Percentiles rank a stretch among this genome's conserved stretches.
Evolutionary conservation across 2,329 filamentous ascomycete species (phyloP).

Genomic region (Aspergillus transmontanensis): DNA sequence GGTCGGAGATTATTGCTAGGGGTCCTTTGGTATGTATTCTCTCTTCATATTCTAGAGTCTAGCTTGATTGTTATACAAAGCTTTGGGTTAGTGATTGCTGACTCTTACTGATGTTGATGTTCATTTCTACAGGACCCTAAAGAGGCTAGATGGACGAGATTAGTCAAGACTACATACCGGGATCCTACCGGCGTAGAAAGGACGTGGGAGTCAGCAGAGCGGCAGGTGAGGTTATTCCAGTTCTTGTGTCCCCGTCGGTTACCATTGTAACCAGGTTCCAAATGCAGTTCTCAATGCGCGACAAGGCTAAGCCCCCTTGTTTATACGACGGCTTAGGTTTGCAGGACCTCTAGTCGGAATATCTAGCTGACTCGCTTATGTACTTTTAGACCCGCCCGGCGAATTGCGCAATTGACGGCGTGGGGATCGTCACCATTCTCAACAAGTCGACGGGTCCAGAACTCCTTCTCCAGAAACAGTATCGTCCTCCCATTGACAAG

Average conservation of each 20-base stretch:
- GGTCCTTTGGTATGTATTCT: not conserved
- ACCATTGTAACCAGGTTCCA: not conserved
- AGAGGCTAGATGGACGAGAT: conserved; percentile 46
- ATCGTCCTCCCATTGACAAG: conserved; percentile 61
- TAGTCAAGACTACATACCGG: conserved; percentile 46
- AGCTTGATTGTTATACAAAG: not conserved
- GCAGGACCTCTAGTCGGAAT: not conserved
- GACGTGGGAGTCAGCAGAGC: conserved; percentile 49
- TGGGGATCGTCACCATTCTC: conserved; percentile 63
- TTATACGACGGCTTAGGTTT: not conserved
- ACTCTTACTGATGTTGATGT: not conserved
- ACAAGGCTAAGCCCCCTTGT: not conserved
- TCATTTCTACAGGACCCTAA: conserved; percentile 31
- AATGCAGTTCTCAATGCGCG: not conserved
- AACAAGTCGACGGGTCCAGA: conserved; percentile 54
- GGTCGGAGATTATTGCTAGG: not conserved
- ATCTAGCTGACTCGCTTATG: not conserved
- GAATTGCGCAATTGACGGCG: conserved; percentile 57
- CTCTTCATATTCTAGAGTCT: not conserved
- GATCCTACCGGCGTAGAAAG: conserved; percentile 47
- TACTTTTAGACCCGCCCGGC: conserved; percentile 47
- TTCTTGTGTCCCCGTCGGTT: not conserved
- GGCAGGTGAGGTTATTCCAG: conserved; percentile 35
- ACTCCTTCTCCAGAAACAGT: conserved; percentile 60
- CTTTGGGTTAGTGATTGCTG: no score